A percentile compares a stretch with the other conserved stretches of the same genome.
Conservation (phyloP, 2,329 filamentous ascomycete species). For the Fusarium sp. region DNA sequence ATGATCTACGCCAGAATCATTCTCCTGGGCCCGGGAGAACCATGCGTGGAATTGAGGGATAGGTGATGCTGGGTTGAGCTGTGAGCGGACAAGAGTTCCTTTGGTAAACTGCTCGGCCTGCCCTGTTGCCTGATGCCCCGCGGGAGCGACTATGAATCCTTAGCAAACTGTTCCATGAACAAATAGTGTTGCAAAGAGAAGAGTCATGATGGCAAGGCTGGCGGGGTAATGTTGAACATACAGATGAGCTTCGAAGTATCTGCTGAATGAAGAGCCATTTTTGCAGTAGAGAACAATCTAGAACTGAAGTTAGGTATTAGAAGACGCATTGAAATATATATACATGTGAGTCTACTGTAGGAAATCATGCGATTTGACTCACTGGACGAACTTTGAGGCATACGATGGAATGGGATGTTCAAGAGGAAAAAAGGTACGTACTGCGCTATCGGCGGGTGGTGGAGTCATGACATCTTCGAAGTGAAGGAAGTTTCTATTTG, state of each 20-base stretch:
- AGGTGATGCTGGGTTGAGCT: constrained; percentile 72
- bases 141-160: constrained; percentile 67
- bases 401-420: constrained; percentile 28
- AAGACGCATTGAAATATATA: constrained; percentile 39
- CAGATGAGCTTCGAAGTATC: constrained; percentile 60
- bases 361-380: constrained; percentile 31
- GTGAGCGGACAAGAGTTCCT: constrained; percentile 67
- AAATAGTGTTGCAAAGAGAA: not conserved
- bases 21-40: constrained; percentile 78
- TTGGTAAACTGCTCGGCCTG: constrained; percentile 81
- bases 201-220: constrained; percentile 1
- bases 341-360: not conserved
- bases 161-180: not conserved
- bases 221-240: constrained; percentile 44
- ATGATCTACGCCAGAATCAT: constrained; percentile 67
- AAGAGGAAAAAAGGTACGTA: constrained; percentile 29
- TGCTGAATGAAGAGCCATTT: constrained; percentile 58
- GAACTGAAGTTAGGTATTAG: constrained; percentile 16
- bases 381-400: constrained; percentile 14
- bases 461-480: constrained; percentile 39
- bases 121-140: constrained; percentile 63
- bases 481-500: constrained; percentile 4
- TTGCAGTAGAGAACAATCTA: constrained; percentile 42
- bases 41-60: constrained; percentile 88
- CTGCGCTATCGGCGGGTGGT: constrained; percentile 19